These are phyloP conservation scores for Tephrocybe sp. DNA, from an alignment of 768 basidiomycete genomes.

Conservation along the genomic window DNA sequence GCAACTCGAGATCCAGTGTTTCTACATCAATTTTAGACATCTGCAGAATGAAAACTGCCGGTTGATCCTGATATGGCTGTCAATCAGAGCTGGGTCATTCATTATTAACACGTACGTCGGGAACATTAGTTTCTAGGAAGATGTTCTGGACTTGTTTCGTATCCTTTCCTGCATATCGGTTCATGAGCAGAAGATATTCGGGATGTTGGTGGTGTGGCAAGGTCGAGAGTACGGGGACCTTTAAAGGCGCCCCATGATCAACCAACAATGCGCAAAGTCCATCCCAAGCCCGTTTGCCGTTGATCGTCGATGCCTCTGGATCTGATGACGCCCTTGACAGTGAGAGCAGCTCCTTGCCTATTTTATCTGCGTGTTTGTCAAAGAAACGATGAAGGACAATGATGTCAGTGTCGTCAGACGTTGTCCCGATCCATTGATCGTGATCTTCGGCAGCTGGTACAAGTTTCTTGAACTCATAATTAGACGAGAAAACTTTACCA, in stretches of 20 bases:
- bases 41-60: conserved; percentile 61
- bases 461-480: conserved; percentile 31
- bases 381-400: conserved; percentile 85
- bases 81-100: background rate
- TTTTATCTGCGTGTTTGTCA: conserved; percentile 82
- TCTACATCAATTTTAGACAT: conserved; percentile 77
- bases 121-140: conserved; percentile 57
- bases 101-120: conserved; percentile 35
- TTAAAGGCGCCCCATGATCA: conserved; percentile 70
- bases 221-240: conserved; percentile 61
- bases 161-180: conserved; percentile 57
- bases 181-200: conserved; percentile 70
- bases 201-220: conserved; percentile 50
- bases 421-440: conserved; percentile 75
- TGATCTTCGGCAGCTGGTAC: conserved; percentile 47
- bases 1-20: conserved; percentile 72
- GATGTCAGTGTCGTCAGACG: conserved; percentile 81
- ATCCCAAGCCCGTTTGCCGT: conserved; percentile 85
- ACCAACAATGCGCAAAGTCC: conserved; percentile 76
- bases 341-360: conserved; percentile 84
- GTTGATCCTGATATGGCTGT: conserved; percentile 35
- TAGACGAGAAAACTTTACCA: background rate
- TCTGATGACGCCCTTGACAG: conserved; percentile 60
- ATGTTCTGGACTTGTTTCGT: conserved; percentile 64
- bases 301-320: conserved; percentile 53